Conservation (phyloP, 2,329 filamentous ascomycete genomes). For the Cladosporium sp. region DNA sequence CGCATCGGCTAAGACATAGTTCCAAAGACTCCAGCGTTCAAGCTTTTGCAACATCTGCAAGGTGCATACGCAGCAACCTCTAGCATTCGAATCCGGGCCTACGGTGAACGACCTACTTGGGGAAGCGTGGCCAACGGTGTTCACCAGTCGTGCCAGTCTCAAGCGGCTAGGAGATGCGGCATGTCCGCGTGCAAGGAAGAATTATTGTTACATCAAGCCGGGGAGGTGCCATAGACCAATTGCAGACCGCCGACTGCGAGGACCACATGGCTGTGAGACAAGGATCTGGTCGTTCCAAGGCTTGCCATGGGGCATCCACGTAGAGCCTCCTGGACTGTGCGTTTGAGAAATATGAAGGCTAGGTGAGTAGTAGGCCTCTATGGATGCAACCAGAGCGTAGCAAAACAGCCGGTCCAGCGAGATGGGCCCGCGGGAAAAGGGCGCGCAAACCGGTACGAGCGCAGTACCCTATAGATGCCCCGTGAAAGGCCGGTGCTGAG, state of each 20-base stretch:
- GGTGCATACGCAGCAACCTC: slow-evolving; percentile 7
- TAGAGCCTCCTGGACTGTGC: slow-evolving; percentile 5
- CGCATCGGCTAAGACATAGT: slow-evolving; percentile 6
- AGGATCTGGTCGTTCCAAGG: background rate
- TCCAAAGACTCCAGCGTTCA: background rate
- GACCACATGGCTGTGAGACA: slow-evolving; percentile 6
- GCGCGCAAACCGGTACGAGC: slow-evolving; percentile 7
- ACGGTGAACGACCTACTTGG: background rate
- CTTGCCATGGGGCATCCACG: background rate
- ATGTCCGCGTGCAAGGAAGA: slow-evolving; percentile 1
- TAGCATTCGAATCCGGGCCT: background rate
- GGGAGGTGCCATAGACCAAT: background rate
- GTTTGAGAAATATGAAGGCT: background rate
- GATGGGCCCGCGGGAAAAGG: slow-evolving; percentile 4
- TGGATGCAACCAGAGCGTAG: slow-evolving; percentile 8
- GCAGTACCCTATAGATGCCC: slow-evolving; percentile 10
- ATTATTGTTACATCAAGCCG: background rate
- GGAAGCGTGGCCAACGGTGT: slow-evolving; percentile 5
- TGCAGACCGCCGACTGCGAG: background rate
- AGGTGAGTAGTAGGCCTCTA: slow-evolving; percentile 8
- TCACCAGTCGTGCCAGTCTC: slow-evolving; percentile 3
- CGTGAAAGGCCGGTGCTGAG: slow-evolving; percentile 9
- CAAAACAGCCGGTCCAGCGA: slow-evolving; percentile 1
- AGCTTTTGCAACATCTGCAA: slow-evolving; percentile 12
- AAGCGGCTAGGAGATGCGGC: background rate